A percentile compares a stretch with the other conserved stretches of the same genome.
Evolutionary conservation across 1,284 basidiomycete genomes (phyloP).

Genomic region (Ustilago curta): DNA sequence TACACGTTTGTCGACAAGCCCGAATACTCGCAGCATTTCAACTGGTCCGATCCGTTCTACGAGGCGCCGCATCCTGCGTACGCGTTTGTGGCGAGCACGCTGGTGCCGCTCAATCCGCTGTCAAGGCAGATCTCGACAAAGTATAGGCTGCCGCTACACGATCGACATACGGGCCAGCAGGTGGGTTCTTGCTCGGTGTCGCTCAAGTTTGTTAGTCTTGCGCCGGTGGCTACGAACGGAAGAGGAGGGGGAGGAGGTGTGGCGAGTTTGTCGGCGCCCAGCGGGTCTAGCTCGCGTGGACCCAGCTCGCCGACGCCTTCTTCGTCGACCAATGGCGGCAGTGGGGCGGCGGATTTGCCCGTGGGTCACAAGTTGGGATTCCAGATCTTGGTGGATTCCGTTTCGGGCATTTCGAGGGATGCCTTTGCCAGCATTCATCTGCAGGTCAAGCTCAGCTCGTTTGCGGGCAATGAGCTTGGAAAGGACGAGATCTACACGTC

Average conservation of each 20-base stretch:
- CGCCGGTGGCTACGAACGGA: constrained; percentile 19
- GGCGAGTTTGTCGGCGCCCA: constrained; percentile 26
- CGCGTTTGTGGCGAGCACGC: constrained; percentile 82
- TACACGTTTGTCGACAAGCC: constrained; percentile 92
- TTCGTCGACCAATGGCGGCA: constrained; percentile 16
- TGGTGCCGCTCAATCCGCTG: constrained; percentile 84
- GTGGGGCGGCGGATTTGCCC: constrained; percentile 29
- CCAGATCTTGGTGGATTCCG: constrained; percentile 55
- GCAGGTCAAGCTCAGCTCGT: constrained; percentile 58
- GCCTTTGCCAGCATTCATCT: constrained; percentile 52
- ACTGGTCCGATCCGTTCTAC: constrained; percentile 91
- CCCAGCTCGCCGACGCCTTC: constrained; percentile 38
- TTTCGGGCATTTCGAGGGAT: constrained; percentile 50
- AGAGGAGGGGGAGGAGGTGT: constrained; percentile 4
- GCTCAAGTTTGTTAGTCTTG: constrained; percentile 61
- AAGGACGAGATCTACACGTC: constrained; percentile 60
- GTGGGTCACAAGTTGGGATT: constrained; percentile 59
- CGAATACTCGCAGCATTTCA: constrained; percentile 81
- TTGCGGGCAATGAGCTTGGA: constrained; percentile 48
- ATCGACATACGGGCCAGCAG: constrained; percentile 40
- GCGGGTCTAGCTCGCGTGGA: constrained; percentile 19
- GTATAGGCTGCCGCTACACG: constrained; percentile 52
- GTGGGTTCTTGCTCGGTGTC: constrained; percentile 52
- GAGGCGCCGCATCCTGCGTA: constrained; percentile 72
- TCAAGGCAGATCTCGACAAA: constrained; percentile 73